These are phyloP conservation scores for Coelastrella sp. DNA, from an alignment of 139 green algal species.

Conservation along the genomic window DNA sequence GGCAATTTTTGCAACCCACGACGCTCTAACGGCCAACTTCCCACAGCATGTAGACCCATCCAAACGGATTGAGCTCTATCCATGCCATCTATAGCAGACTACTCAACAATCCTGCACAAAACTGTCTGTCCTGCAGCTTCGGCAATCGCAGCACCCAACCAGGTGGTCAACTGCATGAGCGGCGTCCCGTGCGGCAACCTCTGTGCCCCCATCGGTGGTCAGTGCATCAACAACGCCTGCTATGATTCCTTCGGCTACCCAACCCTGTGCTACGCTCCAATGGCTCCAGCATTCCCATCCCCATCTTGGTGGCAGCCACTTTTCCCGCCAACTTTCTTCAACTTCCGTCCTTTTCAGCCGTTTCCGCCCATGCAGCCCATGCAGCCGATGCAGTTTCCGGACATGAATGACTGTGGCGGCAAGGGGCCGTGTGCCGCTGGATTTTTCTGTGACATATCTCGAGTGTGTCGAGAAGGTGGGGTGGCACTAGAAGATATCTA, in stretches of 20 bases:
- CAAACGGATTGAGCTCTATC: too few species aligned
- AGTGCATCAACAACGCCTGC: neutral
- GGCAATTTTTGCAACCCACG: too few species aligned
- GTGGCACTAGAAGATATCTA: neutral
- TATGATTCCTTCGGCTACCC: neutral
- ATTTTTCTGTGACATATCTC: slow-evolving; percentile 1
- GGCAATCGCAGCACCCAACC: neutral
- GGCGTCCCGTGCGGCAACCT: slow-evolving; percentile 1
- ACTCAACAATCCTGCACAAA: too few species aligned
- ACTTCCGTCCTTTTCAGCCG: neutral
- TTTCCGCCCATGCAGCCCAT: slow-evolving; percentile 1
- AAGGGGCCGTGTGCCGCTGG: neutral
- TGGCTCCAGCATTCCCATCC: neutral
- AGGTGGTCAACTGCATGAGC: slow-evolving; percentile 9
- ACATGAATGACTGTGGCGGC: neutral
- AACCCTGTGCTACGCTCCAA: neutral
- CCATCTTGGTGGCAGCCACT: neutral
- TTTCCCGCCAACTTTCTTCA: neutral
- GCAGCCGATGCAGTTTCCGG: neutral
- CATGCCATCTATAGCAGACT: too few species aligned
- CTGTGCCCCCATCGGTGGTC: neutral
- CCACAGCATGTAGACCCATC: too few species aligned
- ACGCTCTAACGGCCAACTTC: too few species aligned
- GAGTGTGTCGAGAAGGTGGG: neutral
- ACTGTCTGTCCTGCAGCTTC: neutral